Base-by-base conservation (phyloP, 2,329 filamentous ascomycete species). In the Hypomyces rosellus region DNA sequence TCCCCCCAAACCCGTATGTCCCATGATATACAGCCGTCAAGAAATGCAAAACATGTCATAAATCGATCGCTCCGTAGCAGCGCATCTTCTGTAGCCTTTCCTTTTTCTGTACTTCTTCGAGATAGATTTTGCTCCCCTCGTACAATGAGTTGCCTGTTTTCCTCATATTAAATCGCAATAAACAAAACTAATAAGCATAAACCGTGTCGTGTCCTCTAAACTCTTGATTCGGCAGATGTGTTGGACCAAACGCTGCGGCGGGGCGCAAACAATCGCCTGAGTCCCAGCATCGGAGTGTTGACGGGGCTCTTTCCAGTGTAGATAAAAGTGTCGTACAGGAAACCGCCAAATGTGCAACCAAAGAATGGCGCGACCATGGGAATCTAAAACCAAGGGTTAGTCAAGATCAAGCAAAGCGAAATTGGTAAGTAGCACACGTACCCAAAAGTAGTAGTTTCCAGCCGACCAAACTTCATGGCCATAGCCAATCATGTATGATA, bases 361-460 rank as follows among this genome's bases (percentile, higher is more conserved):
- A 78, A 64, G 61, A 89, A 88, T 0, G 85, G 85, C 2, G 83
- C 76, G 4, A 89, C 80, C 73, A 89, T 85, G 0, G 86, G 86
- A 16, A 89, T 78, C 82, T 85, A 41, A 5, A 20, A 12, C 34
- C 15, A 20, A 14, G 13, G 13, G 50, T 58, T 46, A 57, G 51
- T 34, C 42, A 34, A 25, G 13, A 40, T 20, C 34, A 36, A 37
- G 34, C 13, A 15, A 40, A 30, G 38, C 22, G 34, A n/a, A 2
- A 15, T 6, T 3, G 42, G n/a, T 33, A 22, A 37, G n/a, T 33
- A 22, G 41, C 33, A 34, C 16, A 34, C 71, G 57, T 68, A 84
- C 80, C 84, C 84, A 89, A 62, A 88, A 88, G 61, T 88, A 89
- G 61, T 88, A 86, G 12, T 74, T 74, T 2, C 84, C 84, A 1